Evolutionary conservation across 768 basidiomycete species (phyloP).

Genomic region (Kwoniella heveanensis): DNA sequence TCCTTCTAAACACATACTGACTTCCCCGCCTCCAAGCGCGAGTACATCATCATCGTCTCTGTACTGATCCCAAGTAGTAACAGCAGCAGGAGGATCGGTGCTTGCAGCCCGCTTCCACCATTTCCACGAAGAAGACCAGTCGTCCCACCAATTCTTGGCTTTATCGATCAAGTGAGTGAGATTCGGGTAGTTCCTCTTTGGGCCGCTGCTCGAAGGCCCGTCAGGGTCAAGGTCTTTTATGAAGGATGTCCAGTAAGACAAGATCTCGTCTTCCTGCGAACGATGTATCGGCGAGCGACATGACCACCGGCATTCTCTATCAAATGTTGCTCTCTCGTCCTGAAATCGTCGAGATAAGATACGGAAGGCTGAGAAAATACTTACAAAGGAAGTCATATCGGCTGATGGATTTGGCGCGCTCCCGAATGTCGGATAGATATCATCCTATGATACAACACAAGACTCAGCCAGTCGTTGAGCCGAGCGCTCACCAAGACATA

Average conservation of each 20-base stretch:
- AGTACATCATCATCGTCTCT: conserved; percentile 14
- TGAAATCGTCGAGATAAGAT: too few species aligned
- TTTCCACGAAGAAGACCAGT: not conserved
- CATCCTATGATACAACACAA: conserved; percentile 29
- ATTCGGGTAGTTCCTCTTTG: conserved; percentile 2
- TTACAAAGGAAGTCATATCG: conserved; percentile 9
- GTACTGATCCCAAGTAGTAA: conserved; percentile 22
- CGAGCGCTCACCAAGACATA: not conserved
- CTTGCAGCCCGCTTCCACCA: conserved; percentile 2
- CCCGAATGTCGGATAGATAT: conserved; percentile 42
- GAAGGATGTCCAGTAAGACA: conserved; percentile 37
- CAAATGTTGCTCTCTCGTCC: too few species aligned
- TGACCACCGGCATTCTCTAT: too few species aligned
- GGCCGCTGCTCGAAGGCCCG: not conserved
- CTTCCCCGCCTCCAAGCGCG: conserved; percentile 28
- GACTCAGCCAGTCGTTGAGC: not conserved
- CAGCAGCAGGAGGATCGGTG: not conserved
- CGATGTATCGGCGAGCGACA: too few species aligned
- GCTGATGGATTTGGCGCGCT: conserved; percentile 16
- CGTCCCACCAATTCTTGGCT: conserved; percentile 1
- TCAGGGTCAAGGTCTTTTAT: conserved; percentile 43
- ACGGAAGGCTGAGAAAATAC: too few species aligned
- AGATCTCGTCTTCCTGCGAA: conserved; percentile 26
- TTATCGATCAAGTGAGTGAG: not conserved
- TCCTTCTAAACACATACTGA: conserved; percentile 23